Percentiles rank a stretch among this genome's conserved stretches.
Evolutionary conservation across 768 basidiomycete genomes (phyloP).

Genomic region (Ramaria sp.): DNA sequence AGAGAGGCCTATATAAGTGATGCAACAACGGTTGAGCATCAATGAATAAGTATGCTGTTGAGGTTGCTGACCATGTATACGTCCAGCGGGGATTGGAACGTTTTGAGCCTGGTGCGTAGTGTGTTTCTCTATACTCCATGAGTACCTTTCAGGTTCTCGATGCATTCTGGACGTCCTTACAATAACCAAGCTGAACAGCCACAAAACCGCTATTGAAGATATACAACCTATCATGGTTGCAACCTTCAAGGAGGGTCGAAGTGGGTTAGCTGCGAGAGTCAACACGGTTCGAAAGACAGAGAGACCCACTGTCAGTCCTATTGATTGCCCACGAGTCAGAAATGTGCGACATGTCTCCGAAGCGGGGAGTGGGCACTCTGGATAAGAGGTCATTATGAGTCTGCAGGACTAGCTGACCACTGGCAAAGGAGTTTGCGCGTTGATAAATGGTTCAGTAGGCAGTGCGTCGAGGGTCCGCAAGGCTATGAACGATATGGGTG

Average conservation of each 20-base stretch:
- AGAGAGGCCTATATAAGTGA: slow-evolving; percentile 10
- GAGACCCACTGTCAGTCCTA: slow-evolving; percentile 24
- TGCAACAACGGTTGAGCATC: background rate
- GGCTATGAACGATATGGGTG: no score
- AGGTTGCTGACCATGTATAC: slow-evolving; percentile 27
- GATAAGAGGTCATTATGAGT: background rate
- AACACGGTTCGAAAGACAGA: background rate
- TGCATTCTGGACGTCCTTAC: slow-evolving; percentile 14
- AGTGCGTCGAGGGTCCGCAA: no score
- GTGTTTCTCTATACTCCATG: slow-evolving; percentile 18
- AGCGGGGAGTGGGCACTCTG: background rate
- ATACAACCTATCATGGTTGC: slow-evolving; percentile 25
- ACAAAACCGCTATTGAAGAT: slow-evolving; percentile 24
- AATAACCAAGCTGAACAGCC: slow-evolving; percentile 22
- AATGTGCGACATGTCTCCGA: slow-evolving; percentile 11
- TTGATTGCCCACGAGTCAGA: slow-evolving; percentile 24
- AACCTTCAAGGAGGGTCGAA: slow-evolving; percentile 17
- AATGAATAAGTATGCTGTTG: background rate
- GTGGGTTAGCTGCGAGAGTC: background rate
- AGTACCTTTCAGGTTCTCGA: background rate
- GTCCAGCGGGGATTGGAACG: slow-evolving; percentile 28
- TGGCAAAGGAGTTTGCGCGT: no score
- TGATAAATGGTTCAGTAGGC: no score
- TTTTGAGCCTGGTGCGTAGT: slow-evolving; percentile 17
- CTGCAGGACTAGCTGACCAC: no score